phyloP scores from a whole-genome alignment of 2,329 filamentous ascomycete genomes.

The Hysterium pulicare region DNA sequence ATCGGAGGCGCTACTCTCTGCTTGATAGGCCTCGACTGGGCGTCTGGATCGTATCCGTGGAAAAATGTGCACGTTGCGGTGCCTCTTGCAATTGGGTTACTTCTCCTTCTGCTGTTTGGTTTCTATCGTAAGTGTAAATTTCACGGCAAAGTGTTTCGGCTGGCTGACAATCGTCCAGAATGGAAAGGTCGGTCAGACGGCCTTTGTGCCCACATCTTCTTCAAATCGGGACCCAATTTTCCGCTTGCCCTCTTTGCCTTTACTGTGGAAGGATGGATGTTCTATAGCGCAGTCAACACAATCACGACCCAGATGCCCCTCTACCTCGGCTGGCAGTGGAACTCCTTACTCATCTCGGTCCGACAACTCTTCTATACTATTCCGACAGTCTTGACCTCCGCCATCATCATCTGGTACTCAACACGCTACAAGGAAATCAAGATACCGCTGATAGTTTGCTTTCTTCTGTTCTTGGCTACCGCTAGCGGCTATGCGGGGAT shows the following conservation, averaged over 20 bases:
- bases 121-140: slow-evolving; percentile 23
- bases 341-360: slow-evolving; percentile 4
- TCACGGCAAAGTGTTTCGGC: not conserved
- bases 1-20: slow-evolving; percentile 44
- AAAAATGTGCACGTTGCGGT: slow-evolving; percentile 34
- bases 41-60: not conserved
- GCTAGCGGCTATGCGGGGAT: not conserved
- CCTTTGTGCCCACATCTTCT: slow-evolving; percentile 52
- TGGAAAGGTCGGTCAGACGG: slow-evolving; percentile 52
- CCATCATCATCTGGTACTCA: slow-evolving; percentile 4
- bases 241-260: slow-evolving; percentile 51
- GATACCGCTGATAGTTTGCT: slow-evolving; percentile 2
- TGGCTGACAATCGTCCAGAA: slow-evolving; percentile 30
- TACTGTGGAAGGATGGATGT: slow-evolving; percentile 53
- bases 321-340: slow-evolving; percentile 3
- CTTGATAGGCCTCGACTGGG: slow-evolving; percentile 1
- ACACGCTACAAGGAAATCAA: not conserved
- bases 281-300: slow-evolving; percentile 19
- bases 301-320: slow-evolving; percentile 6
- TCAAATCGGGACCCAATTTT: slow-evolving; percentile 50
- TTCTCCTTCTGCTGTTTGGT: slow-evolving; percentile 39
- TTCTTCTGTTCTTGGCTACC: not conserved
- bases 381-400: slow-evolving; percentile 1
- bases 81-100: slow-evolving; percentile 42
- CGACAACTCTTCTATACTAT: slow-evolving; percentile 5